phyloP scores from a whole-genome alignment of 2,329 filamentous ascomycete genomes.

The Madurella mycetomatis region DNA sequence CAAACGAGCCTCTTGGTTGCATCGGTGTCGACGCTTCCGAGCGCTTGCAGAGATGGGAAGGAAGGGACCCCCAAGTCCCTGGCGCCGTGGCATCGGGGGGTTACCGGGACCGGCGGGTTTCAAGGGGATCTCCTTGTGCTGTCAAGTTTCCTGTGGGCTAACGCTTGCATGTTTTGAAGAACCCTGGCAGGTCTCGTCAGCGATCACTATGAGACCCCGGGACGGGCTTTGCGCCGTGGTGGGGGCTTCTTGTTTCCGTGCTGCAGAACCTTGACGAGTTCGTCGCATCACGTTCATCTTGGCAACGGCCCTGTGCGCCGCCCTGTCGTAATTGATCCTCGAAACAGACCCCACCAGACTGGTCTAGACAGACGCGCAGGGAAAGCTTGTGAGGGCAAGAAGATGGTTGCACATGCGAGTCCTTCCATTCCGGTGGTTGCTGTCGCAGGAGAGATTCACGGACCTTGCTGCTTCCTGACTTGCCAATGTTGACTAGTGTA shows the following conservation, averaged over 20 bases:
- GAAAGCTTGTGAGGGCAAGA: no score
- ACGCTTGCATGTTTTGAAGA: background rate
- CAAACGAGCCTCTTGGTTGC: background rate
- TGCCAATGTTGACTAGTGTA: no score
- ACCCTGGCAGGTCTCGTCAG: background rate
- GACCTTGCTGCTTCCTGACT: no score
- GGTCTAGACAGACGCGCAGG: background rate
- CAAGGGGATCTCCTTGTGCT: background rate
- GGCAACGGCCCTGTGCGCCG: slow-evolving; percentile 4
- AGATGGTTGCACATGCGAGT: no score
- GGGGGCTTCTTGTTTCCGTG: background rate
- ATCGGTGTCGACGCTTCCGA: slow-evolving; percentile 12
- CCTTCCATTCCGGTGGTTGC: no score
- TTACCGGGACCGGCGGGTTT: background rate
- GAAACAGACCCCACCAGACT: background rate
- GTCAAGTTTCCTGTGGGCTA: background rate
- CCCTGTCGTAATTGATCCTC: slow-evolving; percentile 4
- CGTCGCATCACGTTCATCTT: slow-evolving; percentile 10
- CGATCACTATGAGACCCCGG: background rate
- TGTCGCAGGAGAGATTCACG: no score
- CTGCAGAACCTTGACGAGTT: background rate
- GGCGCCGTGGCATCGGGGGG: background rate
- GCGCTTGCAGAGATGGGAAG: slow-evolving; percentile 9
- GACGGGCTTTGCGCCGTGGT: background rate
- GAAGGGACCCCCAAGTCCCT: background rate